Conservation (phyloP, 2,329 filamentous ascomycete genomes). For the Aspergillus calidoustus region DNA sequence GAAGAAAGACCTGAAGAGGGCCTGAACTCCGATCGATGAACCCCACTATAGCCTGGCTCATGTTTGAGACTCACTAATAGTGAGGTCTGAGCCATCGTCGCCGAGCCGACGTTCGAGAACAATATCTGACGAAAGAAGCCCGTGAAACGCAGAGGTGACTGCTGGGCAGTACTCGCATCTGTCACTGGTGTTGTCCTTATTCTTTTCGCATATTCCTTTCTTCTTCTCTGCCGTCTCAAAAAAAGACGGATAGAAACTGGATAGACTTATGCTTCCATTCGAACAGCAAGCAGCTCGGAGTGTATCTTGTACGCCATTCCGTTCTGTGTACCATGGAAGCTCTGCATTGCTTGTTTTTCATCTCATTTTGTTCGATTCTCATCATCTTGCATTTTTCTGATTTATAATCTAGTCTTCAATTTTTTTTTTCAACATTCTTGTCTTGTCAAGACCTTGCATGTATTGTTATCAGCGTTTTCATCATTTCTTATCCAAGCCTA, state of each 20-base stretch:
- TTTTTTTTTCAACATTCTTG: neutral
- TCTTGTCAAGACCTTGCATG: slow-evolving; percentile 1
- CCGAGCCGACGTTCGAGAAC: slow-evolving; percentile 1
- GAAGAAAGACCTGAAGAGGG: neutral
- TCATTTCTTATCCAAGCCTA: neutral
- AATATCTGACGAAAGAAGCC: slow-evolving; percentile 12
- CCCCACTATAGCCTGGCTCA: neutral
- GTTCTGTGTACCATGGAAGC: neutral
- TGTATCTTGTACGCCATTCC: neutral
- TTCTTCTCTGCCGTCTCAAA: slow-evolving; percentile 13
- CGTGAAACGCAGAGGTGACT: slow-evolving; percentile 13
- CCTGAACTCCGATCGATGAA: neutral
- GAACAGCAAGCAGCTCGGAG: neutral
- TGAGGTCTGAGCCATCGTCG: neutral
- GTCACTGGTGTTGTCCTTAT: neutral
- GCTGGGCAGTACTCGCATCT: slow-evolving; percentile 21
- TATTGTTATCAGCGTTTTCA: slow-evolving; percentile 13
- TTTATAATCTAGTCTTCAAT: neutral
- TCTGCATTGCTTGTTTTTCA: neutral
- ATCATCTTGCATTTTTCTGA: neutral
- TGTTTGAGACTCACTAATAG: neutral
- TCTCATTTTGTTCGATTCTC: neutral
- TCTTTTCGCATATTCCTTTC: neutral
- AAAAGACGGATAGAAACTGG: slow-evolving; percentile 16
- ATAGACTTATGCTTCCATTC: slow-evolving; percentile 15